A percentile compares a stretch with the other conserved stretches of the same genome.
Evolutionary conservation across 2,329 filamentous ascomycete genomes (phyloP).

Genomic region (Beauveria australis): DNA sequence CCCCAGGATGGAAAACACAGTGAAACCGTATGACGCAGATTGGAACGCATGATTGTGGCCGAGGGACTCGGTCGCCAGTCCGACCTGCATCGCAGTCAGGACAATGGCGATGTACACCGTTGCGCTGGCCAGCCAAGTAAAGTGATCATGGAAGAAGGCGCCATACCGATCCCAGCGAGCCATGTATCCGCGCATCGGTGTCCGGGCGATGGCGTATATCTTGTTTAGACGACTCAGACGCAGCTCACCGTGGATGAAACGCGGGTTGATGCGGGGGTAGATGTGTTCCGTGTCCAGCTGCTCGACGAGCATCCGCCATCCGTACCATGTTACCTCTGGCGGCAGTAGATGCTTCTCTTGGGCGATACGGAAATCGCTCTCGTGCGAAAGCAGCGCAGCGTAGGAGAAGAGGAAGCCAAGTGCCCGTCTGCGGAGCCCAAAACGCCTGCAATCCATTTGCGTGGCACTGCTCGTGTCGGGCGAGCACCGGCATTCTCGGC

Average conservation of each 20-base stretch:
- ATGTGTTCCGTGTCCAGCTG: neutral
- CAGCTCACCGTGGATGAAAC: neutral
- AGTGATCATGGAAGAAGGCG: too few species aligned
- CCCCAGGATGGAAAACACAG: too few species aligned
- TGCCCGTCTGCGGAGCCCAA: neutral
- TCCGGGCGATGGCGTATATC: too few species aligned
- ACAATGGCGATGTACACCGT: too few species aligned
- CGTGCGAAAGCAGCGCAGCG: slow-evolving; percentile 23
- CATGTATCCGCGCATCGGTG: too few species aligned
- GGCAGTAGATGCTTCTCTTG: neutral
- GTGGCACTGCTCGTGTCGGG: neutral
- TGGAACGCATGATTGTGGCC: too few species aligned
- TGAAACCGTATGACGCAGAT: too few species aligned
- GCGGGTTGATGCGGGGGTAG: neutral
- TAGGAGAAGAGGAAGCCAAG: slow-evolving; percentile 27
- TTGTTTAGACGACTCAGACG: too few species aligned
- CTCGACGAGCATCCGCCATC: neutral
- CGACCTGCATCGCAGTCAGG: too few species aligned
- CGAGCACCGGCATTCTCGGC: neutral
- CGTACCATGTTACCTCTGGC: neutral
- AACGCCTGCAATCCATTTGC: neutral
- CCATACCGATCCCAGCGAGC: too few species aligned
- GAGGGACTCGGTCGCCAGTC: too few species aligned
- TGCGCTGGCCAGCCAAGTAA: too few species aligned
- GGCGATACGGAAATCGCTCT: slow-evolving; percentile 29